A percentile compares a stretch with the other conserved stretches of the same genome.
Conservation (phyloP, 2,329 filamentous ascomycete genomes). For the Ascochyta koolunga region DNA sequence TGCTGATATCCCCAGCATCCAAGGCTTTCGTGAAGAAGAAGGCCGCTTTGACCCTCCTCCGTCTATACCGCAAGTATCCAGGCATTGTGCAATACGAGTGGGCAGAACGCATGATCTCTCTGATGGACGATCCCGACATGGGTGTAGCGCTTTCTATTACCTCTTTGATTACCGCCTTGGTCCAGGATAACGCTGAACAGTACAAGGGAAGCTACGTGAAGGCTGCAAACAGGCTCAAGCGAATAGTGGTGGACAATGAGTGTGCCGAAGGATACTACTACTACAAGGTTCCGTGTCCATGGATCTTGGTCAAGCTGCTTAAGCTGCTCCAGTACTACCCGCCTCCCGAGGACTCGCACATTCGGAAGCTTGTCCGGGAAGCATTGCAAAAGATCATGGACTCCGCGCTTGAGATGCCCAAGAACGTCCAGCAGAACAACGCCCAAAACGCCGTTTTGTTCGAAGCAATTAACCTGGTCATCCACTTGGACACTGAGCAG, state of each 20-base stretch:
- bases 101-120: constrained; percentile 96
- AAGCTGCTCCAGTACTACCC: constrained; percentile 94
- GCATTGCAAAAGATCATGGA: constrained; percentile 91
- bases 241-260: constrained; percentile 88
- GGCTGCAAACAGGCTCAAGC: constrained; percentile 85
- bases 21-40: constrained; percentile 99
- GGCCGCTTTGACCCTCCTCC: constrained; percentile 88
- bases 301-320: constrained; percentile 95
- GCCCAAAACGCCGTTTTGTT: constrained; percentile 97
- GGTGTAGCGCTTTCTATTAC: constrained; percentile 95
- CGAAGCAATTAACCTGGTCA: constrained; percentile 97
- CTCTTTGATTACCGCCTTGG: constrained; percentile 90
- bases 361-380: constrained; percentile 89
- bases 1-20: constrained; percentile 93
- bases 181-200: constrained; percentile 91
- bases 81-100: constrained; percentile 95
- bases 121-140: constrained; percentile 96
- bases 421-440: constrained; percentile 99
- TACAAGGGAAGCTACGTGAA: constrained; percentile 96
- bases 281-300: constrained; percentile 99
- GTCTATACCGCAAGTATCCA: constrained; percentile 92
- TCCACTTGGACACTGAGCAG: constrained; percentile 94
- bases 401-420: constrained; percentile 87
- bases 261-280: constrained; percentile 92
- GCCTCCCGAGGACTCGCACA: constrained; percentile 91